Evolutionary conservation across 192 early-diverging fungal species (phyloP), one percentile per base, ranked within the genome.

Genomic region (Coemansia sp.): DNA sequence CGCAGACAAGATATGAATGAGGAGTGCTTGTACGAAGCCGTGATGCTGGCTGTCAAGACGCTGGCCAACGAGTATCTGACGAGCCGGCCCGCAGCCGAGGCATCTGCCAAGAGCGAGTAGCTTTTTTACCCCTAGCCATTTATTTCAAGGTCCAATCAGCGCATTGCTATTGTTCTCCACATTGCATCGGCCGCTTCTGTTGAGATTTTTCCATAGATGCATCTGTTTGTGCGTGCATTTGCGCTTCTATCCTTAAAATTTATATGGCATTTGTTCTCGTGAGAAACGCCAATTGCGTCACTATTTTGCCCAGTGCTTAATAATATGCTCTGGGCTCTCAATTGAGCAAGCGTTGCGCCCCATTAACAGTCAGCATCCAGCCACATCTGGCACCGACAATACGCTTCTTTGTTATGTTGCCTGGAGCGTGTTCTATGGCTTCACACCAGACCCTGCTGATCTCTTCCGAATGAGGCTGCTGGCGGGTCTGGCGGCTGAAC

Each of bases 1-100:
- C 80, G 74, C 59, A 64, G 35, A 56, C 71, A 77, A 62, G 67
- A 76, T 62, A 77, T 82, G 72, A 82, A 77, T 60, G 80, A 82
- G 51, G 80, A 77, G 60, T 82, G 74, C n/a, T 52, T 82, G 57
- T 70, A 70, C 54, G 80, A 82, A 47, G 66, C 80, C 0, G 80
- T 77, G 21, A 76, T 82, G 80, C 72, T 82, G 55, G 75, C 70
- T 10, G 71, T 82, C 25, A 76, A 82, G 68, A 59, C 71, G 11
- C 47, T 82, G 57, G 69, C 62, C 45, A 75, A 77, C 68, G 80
- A 82, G 71, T 82, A 82, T 43, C 67, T 81, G 69, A 63, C 71
- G 19, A 80, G 60, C 25, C 67, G 77, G 50, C 72, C 64, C 10
- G 6, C 55, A 8, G 37, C 57, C 57, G 35, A 38, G 14, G 14